These are phyloP conservation scores for Penicillium verrucosum DNA, from an alignment of 2,329 filamentous ascomycete genomes.

Conservation along the genomic window DNA sequence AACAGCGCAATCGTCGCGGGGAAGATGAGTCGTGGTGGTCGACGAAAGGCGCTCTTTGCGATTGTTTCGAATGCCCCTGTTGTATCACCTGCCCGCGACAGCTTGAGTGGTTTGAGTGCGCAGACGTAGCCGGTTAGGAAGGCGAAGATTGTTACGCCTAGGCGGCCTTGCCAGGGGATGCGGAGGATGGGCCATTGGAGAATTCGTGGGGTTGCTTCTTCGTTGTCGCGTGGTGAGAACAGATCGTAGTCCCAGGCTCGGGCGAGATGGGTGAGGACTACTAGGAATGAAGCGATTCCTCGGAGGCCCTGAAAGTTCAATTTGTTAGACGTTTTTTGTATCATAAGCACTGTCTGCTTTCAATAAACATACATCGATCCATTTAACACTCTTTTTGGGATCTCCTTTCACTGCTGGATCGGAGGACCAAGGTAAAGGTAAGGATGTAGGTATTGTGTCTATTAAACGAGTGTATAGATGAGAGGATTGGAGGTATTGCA, in stretches of 20 bases:
- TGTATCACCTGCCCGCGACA: constrained; percentile 47
- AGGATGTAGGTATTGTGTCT: constrained; percentile 16
- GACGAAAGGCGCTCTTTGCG: constrained; percentile 54
- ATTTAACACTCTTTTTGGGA: constrained; percentile 50
- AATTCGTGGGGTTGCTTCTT: constrained; percentile 43
- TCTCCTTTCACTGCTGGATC: constrained; percentile 30
- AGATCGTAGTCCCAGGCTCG: constrained; percentile 53
- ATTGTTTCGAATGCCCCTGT: constrained; percentile 47
- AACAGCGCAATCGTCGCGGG: constrained; percentile 52
- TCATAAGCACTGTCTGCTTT: background rate
- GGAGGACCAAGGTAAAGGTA: background rate
- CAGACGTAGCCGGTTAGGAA: constrained; percentile 57
- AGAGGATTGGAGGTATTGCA: constrained; percentile 3
- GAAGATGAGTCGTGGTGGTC: constrained; percentile 51
- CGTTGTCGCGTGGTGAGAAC: constrained; percentile 48
- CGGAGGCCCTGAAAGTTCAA: constrained; percentile 45
- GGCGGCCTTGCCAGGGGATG: constrained; percentile 54
- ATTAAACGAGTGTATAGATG: constrained; percentile 20
- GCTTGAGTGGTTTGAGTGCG: constrained; percentile 54
- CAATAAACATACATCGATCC: constrained; percentile 57
- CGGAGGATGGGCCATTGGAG: constrained; percentile 54
- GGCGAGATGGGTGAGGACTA: constrained; percentile 53
- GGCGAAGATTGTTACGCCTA: constrained; percentile 56
- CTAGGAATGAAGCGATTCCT: constrained; percentile 53
- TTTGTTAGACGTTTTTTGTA: background rate